These are phyloP conservation scores for Globisporangium yorkense DNA, from an alignment of 352 stramenopile genomes.

Conservation along the genomic window DNA sequence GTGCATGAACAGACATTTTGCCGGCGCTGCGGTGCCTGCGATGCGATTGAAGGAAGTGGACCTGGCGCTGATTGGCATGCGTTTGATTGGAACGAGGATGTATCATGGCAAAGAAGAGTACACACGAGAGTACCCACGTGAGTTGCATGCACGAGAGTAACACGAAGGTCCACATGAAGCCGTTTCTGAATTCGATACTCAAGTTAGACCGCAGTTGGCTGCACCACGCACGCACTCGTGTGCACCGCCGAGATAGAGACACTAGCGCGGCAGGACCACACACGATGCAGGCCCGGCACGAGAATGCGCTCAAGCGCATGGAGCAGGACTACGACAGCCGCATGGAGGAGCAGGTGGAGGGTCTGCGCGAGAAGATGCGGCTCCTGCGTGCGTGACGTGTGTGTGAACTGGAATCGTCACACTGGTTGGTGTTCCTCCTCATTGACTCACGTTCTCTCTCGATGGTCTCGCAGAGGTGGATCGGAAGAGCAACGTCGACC, in stretches of 20 bases:
- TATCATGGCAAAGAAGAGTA: too few species aligned
- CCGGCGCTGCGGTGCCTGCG: conserved; percentile 37
- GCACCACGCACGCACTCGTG: too few species aligned
- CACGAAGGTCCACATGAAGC: too few species aligned
- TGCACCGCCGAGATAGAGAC: too few species aligned
- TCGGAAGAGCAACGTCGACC: conserved; percentile 79
- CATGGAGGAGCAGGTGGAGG: conserved; percentile 81
- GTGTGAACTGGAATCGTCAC: neutral
- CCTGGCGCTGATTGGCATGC: too few species aligned
- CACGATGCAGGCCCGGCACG: conserved; percentile 53
- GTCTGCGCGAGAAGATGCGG: conserved; percentile 82
- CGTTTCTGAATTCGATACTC: too few species aligned
- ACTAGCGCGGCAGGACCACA: too few species aligned
- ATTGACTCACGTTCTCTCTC: neutral
- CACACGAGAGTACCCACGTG: too few species aligned
- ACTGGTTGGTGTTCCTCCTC: too few species aligned
- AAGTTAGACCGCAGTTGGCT: too few species aligned
- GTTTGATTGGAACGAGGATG: too few species aligned
- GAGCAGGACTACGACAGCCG: conserved; percentile 76
- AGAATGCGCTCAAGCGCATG: conserved; percentile 70
- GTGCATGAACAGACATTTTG: conserved; percentile 25
- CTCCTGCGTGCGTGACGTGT: conserved; percentile 51
- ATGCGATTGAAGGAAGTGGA: conserved; percentile 25
- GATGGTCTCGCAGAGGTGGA: conserved; percentile 57
- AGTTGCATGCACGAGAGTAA: too few species aligned